Conservation (phyloP, 176 grass and related monocot genomes). For the Ensete ventricosum region DNA sequence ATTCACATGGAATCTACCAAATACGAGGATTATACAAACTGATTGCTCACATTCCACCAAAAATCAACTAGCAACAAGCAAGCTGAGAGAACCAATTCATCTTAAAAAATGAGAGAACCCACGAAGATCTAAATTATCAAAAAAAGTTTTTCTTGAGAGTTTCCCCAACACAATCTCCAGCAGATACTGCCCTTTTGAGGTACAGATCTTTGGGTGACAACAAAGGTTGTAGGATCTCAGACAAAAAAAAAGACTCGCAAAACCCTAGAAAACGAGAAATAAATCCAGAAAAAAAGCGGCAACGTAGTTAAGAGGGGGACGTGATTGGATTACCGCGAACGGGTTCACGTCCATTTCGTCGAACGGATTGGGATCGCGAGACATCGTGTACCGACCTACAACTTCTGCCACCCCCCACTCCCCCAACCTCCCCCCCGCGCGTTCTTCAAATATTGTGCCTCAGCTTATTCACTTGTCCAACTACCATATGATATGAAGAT, state of each 20-base stretch:
- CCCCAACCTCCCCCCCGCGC: too few species aligned
- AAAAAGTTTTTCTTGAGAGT: not conserved
- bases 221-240: not conserved
- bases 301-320: not conserved
- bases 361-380: conserved; percentile 29
- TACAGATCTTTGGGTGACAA: not conserved
- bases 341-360: conserved; percentile 52
- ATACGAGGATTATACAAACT: too few species aligned
- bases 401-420: too few species aligned
- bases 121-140: not conserved
- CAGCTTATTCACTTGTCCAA: too few species aligned
- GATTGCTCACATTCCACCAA: too few species aligned
- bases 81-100: not conserved
- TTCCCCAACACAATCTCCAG: not conserved
- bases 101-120: not conserved
- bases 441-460: too few species aligned
- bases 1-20: not conserved
- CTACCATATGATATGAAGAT: too few species aligned
- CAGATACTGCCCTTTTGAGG: not conserved
- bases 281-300: conserved; percentile 8
- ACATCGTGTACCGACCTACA: too few species aligned
- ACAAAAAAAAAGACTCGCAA: not conserved
- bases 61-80: too few species aligned
- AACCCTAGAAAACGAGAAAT: not conserved
- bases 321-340: conserved; percentile 33